Evolutionary conservation across 306 rosid genomes (phyloP), one percentile per base, ranked within the genome.

Genomic region (Ormosia emarginata): DNA sequence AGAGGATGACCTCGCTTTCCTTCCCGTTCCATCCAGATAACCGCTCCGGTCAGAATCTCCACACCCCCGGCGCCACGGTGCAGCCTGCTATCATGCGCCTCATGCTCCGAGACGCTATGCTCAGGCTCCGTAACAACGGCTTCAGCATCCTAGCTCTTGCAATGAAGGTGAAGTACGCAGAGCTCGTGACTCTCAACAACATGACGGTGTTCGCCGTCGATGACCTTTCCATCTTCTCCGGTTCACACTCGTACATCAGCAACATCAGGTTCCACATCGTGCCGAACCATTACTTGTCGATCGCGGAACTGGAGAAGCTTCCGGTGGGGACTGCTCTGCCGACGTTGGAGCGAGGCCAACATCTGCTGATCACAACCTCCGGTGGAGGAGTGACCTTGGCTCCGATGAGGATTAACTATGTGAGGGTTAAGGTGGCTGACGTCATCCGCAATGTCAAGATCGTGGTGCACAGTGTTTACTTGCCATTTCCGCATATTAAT

Each of bases 121-220:
- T 89, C 69, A 81, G 92, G 41, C 93, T 91, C 77, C 96, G 96
- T 4, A 85, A 85, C 88, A 89, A 87, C 78, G 96, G 92, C 30
- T 91, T 83, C 84, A 83, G 87, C 86, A 85, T 88, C 71, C 89
- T 91, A 36, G 87, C 93, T 1, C 90, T 90, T 0, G 96, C 91
- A 1, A 79, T 92, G 88, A 92, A 77, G 83, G 84, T 90, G 24
- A 92, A 88, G 64, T 92, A 92, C 82, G 81, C 85, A 1, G 92
- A 92, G 32, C 94, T 90, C 41, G 75, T 88, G 6, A 86, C 71
- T 8, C 97, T 90, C 40, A 62, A 52, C 59, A 92, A 90, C 82
- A 92, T 91, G 92, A 91, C 93, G 10, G 79, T 91, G 37, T 91
- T 91, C 80, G 88, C 93, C 32, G 75, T 91, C 6, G 91, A 88